phyloP scores from a whole-genome alignment of 768 basidiomycete genomes.

The Trichaptum fuscoviolaceum region DNA sequence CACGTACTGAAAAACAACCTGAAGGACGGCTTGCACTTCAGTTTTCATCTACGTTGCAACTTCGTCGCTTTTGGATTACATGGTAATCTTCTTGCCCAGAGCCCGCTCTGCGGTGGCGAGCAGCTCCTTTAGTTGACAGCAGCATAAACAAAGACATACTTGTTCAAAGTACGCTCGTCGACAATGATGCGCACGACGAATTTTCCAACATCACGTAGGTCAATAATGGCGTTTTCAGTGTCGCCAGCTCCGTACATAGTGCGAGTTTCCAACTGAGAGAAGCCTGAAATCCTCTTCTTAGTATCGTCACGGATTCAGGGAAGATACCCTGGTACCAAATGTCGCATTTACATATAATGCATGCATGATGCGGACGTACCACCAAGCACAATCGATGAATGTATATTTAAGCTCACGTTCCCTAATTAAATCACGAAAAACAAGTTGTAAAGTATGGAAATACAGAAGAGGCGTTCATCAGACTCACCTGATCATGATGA shows the following conservation, averaged over 20 bases:
- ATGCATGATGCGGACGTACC: conserved; percentile 13
- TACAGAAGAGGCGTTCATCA: too few species aligned
- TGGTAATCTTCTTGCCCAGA: conserved; percentile 18
- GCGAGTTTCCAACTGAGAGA: too few species aligned
- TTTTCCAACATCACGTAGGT: conserved; percentile 20
- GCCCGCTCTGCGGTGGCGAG: conserved; percentile 18
- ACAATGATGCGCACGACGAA: conserved; percentile 27
- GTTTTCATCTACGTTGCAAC: too few species aligned
- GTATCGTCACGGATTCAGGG: too few species aligned
- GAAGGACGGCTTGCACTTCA: too few species aligned
- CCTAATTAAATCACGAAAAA: conserved; percentile 21
- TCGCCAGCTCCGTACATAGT: conserved; percentile 17
- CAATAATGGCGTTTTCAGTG: conserved; percentile 17
- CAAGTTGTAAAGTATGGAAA: conserved; percentile 13
- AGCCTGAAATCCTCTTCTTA: too few species aligned
- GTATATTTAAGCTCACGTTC: conserved; percentile 23
- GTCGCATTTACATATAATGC: conserved; percentile 10
- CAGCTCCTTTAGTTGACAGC: conserved; percentile 22
- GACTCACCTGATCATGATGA: too few species aligned
- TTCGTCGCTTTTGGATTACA: too few species aligned
- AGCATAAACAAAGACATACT: conserved; percentile 22
- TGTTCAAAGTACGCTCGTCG: conserved; percentile 28
- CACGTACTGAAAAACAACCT: conserved; percentile 7
- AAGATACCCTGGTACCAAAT: too few species aligned
- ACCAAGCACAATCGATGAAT: conserved; percentile 29